Evolutionary conservation across 2,329 filamentous ascomycete genomes (phyloP), one percentile per base, ranked within the genome.

Genomic region (Colletotrichum tanaceti): DNA sequence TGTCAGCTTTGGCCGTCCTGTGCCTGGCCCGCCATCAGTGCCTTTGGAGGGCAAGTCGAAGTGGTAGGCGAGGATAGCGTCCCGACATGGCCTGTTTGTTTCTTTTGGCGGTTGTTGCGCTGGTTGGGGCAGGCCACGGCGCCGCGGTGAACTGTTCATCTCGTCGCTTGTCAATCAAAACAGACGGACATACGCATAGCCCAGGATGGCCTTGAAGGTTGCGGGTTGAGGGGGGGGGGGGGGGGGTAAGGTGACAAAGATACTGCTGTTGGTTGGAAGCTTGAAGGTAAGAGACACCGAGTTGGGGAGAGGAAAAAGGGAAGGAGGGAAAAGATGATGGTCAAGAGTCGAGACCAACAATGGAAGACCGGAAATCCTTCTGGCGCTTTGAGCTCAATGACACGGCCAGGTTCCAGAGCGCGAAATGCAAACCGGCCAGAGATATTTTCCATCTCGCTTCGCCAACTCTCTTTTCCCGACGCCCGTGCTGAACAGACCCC

Each of bases 371-470:
- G 7, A 6, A 20, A 16, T 6, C 32, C n/a, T 32, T n/a, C 18
- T 50, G 24, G 47, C 47, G 22, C 24, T 32, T 50, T 16, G 28
- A 32, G 20, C 14, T 50, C 14, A 16, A 10, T 9, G 10, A 32
- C 16, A 6, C 5, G 14, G 24, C 6, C 47, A 32, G 24, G 2
- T 32, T 32, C 5, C 44, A 22, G n/a, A n/a, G n/a, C n/a, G n/a
- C n/a, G n/a, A n/a, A n/a, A n/a, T n/a, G n/a, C n/a, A n/a, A n/a
- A n/a, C n/a, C 18, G 10, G 18, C 28, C 28, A 53, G 50, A 38
- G 28, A 53, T 16, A 22, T 38, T 10, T 11, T 54, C 39, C 50
- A 39, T 54, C 35, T 54, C 50, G 50, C 32, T 54, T 54, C 50
- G n/a, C 22, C 50, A 35, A 35, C 49, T 28, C 49, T 35, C 28